Conservation (phyloP, 306 rosid species). For the Prunus mongolica region DNA sequence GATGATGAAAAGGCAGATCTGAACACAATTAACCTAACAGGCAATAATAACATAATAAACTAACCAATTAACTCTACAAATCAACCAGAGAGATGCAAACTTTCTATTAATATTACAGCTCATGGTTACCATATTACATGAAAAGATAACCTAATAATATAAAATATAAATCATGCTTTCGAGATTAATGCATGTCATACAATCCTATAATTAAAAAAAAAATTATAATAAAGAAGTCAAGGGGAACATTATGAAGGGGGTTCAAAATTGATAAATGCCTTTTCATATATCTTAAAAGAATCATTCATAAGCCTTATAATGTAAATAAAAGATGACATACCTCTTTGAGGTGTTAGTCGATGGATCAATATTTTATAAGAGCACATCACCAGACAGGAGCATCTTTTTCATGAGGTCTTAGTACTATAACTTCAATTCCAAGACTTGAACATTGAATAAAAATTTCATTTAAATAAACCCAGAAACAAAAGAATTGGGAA, state of each 20-base stretch:
- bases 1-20: background rate
- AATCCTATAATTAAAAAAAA: background rate
- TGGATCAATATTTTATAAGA: slow-evolving; percentile 29
- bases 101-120: background rate
- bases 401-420: slow-evolving; percentile 10
- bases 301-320: slow-evolving; percentile 14
- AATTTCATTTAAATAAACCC: slow-evolving; percentile 50
- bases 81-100: background rate
- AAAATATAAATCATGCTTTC: too few species aligned
- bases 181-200: background rate
- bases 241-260: background rate
- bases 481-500: slow-evolving; percentile 64
- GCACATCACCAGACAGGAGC: slow-evolving; percentile 17
- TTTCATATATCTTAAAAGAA: background rate
- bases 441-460: slow-evolving; percentile 50
- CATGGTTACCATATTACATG: background rate
- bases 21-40: background rate
- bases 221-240: background rate
- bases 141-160: background rate
- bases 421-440: slow-evolving; percentile 11
- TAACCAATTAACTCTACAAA: background rate
- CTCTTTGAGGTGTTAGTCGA: slow-evolving; percentile 36
- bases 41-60: background rate
- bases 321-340: slow-evolving; percentile 37
- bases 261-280: background rate